A percentile compares a stretch with the other conserved stretches of the same genome.
phyloP scores from a whole-genome alignment of 148 eudicot species.

The Dysphania ambrosioides region DNA sequence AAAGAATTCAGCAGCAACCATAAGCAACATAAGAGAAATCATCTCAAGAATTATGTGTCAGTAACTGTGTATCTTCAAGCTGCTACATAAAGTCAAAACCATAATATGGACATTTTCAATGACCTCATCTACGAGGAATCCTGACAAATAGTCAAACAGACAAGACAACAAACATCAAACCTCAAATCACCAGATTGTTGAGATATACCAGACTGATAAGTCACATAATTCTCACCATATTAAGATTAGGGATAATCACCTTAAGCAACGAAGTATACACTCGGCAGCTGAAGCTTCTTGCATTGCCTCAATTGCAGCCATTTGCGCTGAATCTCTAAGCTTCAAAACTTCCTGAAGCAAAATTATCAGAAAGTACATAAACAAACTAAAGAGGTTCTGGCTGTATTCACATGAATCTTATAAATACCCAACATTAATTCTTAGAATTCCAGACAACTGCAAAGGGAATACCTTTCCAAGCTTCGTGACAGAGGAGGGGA shows the following conservation, averaged over 20 bases:
- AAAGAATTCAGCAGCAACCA: neutral
- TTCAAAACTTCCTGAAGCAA: constrained; percentile 62
- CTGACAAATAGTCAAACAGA: neutral
- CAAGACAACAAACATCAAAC: too few relatives aligned
- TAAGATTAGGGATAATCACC: constrained; percentile 37
- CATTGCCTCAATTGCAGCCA: constrained; percentile 78
- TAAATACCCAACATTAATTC: neutral
- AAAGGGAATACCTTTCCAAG: constrained; percentile 63
- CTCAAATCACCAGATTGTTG: too few relatives aligned
- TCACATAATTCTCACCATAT: neutral
- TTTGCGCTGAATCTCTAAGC: constrained; percentile 80
- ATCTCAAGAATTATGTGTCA: too few relatives aligned
- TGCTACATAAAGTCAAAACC: too few relatives aligned
- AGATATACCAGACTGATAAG: neutral
- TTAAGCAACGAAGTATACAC: constrained; percentile 67
- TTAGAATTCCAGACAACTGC: neutral
- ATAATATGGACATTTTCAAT: too few relatives aligned
- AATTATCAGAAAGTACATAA: neutral
- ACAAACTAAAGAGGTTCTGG: neutral
- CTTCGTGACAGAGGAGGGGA: constrained; percentile 71
- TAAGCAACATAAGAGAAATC: too few relatives aligned
- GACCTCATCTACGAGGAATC: too few relatives aligned
- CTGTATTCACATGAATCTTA: neutral
- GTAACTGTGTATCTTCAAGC: too few relatives aligned
- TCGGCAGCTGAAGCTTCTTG: constrained; percentile 88